Base-by-base conservation (phyloP, 345 rosid genomes). In the Salix viminalis region DNA sequence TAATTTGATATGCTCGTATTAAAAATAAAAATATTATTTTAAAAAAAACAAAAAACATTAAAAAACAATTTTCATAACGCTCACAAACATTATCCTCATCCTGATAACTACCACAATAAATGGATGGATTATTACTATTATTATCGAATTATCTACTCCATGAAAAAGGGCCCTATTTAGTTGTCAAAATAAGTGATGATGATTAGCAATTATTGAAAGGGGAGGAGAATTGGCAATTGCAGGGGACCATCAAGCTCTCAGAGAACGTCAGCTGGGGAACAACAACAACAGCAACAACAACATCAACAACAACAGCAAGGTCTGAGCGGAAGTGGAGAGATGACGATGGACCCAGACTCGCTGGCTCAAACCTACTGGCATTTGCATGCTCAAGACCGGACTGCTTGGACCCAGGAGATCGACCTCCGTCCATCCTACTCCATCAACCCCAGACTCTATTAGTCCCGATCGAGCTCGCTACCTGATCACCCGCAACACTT, bases 331-430 rank as follows among this genome's bases (percentile, higher is more conserved):
- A 64, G 21, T 21, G 73, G 52, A 18, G 78, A 48, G 78, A 77
- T 72, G 76, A 84, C 89, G 76, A 86, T 91, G 98, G 94, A 95
- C 86, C 98, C 99, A 0, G 94, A 93, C 81, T 87, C 87, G 56
- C 77, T 93, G 81, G 98, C 99, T 84, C 91, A 86, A 77, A 93
- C 98, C 72, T 95, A 93, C 91, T 95, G 99, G 99, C 88, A 88
- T 58, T 81, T 95, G 69, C 99, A 95, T 73, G 89, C 86, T 50
- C 99, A 95, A 81, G 91, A 93, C 82, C 92, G 90, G 11, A 79
- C 87, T 42, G 92, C 93, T 32, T 95, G 99, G 99, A 91, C 99
- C 65, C 97, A 91, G 65, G 99, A 95, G 87, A 86, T 95, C 30
- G 99, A 93, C 76, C 87, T 95, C 71, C 94, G 92, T 37, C 91